Conservation (phyloP, 2,329 filamentous ascomycete species). For the Aspergillus chevalieri region DNA sequence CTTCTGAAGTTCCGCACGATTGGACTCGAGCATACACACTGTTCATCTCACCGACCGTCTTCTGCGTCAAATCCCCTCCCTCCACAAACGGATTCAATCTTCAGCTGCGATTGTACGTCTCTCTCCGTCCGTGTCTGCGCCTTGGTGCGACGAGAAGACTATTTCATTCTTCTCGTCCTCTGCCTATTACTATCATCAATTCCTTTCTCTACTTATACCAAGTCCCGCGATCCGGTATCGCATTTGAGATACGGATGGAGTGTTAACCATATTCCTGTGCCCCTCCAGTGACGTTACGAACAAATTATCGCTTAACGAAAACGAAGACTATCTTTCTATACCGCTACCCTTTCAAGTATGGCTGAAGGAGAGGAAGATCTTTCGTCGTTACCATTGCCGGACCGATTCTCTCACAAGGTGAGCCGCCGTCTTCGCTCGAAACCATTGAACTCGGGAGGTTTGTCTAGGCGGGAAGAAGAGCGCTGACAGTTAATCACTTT, state of each 20-base stretch:
- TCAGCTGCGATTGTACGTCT: too few relatives aligned
- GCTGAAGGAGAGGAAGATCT: slow-evolving; percentile 40
- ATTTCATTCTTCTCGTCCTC: not conserved
- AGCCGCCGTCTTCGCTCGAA: slow-evolving; percentile 5
- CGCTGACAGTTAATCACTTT: not conserved
- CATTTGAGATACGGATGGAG: not conserved
- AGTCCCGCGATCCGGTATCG: not conserved
- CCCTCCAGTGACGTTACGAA: not conserved
- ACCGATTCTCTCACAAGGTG: slow-evolving; percentile 41
- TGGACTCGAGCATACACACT: not conserved
- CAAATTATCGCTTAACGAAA: not conserved
- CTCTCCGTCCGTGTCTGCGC: not conserved
- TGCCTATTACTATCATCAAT: not conserved
- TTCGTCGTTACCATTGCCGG: slow-evolving; percentile 37
- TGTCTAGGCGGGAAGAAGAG: not conserved
- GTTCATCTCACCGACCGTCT: not conserved
- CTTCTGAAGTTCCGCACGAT: too few relatives aligned
- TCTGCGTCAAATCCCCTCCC: not conserved
- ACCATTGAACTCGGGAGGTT: not conserved
- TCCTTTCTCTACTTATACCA: not conserved
- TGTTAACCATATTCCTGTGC: not conserved
- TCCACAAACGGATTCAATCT: not conserved
- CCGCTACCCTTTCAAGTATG: slow-evolving; percentile 24
- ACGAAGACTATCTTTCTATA: not conserved
- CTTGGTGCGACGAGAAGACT: not conserved